Evolutionary conservation across 352 stramenopile genomes (phyloP).

Genomic region (Pythium angustatum): DNA sequence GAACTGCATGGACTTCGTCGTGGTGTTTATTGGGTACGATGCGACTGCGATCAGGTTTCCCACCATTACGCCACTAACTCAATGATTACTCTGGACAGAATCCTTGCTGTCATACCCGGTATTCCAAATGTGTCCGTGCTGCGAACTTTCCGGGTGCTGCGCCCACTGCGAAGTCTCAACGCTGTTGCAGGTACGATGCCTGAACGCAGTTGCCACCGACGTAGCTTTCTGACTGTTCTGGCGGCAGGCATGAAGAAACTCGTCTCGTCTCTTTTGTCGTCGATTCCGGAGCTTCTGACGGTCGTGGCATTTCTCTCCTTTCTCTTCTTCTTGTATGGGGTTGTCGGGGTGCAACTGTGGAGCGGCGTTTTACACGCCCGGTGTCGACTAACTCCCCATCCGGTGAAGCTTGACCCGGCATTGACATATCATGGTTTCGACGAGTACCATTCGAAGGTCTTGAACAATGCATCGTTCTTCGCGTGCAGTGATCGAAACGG

Average conservation of each 20-base stretch:
- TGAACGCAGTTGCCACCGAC: background rate
- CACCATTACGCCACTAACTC: background rate
- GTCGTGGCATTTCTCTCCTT: constrained; percentile 83
- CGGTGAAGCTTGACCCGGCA: constrained; percentile 46
- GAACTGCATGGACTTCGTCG: constrained; percentile 91
- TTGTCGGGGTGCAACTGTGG: constrained; percentile 84
- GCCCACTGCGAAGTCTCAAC: constrained; percentile 58
- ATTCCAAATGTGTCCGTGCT: constrained; percentile 67
- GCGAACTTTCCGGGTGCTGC: constrained; percentile 62
- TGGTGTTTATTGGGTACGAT: constrained; percentile 81
- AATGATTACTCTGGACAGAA: constrained; percentile 28
- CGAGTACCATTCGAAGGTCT: constrained; percentile 33
- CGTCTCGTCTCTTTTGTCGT: constrained; percentile 71
- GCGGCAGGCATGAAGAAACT: constrained; percentile 79
- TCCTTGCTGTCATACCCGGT: constrained; percentile 61
- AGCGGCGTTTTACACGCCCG: constrained; percentile 60
- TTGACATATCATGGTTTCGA: constrained; percentile 35
- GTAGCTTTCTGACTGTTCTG: background rate
- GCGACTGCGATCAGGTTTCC: background rate
- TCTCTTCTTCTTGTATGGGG: constrained; percentile 84
- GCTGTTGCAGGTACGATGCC: constrained; percentile 59
- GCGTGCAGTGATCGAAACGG: constrained; percentile 37
- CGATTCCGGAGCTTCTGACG: constrained; percentile 75
- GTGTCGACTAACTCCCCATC: constrained; percentile 72
- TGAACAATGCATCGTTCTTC: constrained; percentile 43